These are phyloP conservation scores for Claviceps sp. DNA, from an alignment of 2,329 filamentous ascomycete species.

Conservation along the genomic window DNA sequence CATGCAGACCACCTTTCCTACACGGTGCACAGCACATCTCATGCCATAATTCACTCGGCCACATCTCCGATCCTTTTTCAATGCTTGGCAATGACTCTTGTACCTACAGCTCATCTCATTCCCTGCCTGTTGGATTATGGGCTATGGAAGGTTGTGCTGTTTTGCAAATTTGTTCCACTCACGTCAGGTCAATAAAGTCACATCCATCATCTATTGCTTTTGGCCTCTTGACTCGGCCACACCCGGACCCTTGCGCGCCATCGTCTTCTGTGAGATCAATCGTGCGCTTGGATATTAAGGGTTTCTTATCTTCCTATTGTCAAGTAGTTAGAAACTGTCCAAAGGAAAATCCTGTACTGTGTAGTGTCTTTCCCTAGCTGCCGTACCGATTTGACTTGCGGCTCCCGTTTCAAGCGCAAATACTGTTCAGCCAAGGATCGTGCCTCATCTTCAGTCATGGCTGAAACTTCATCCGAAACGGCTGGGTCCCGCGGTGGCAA, in stretches of 20 bases:
- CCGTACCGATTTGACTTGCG: not conserved
- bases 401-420: constrained; percentile 5
- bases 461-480: constrained; percentile 2
- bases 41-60: not conserved
- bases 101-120: not conserved
- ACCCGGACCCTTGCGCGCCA: not conserved
- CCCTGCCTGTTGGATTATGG: not conserved
- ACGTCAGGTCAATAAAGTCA: constrained; percentile 2
- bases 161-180: not conserved
- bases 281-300: not conserved
- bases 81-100: not conserved
- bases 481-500: constrained; percentile 4
- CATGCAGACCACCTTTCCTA: too few species aligned
- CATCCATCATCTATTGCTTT: not conserved
- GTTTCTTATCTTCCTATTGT: not conserved
- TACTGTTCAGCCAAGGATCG: constrained; percentile 11
- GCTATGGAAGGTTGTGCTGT: not conserved
- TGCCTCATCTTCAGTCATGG: constrained; percentile 9
- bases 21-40: not conserved
- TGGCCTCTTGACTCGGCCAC: not conserved
- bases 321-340: not conserved
- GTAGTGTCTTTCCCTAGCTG: not conserved
- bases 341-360: not conserved
- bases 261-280: constrained; percentile 6
- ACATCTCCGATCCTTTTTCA: not conserved